Conservation (phyloP, 768 basidiomycete genomes). For the Auricularia cornea region DNA sequence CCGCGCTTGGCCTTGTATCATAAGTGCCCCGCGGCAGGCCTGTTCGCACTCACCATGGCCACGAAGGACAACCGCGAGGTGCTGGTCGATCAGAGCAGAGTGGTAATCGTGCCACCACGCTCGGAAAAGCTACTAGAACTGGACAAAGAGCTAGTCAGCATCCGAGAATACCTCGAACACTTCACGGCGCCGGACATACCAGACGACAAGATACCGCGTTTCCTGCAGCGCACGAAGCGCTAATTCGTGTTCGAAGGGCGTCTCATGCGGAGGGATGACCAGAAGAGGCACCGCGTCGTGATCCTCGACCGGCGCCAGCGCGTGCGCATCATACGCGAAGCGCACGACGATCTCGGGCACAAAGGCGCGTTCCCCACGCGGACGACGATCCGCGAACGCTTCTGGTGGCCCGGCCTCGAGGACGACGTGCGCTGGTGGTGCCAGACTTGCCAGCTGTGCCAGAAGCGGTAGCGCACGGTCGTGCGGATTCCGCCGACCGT, state of each 20-base stretch:
- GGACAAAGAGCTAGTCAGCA: too few relatives aligned
- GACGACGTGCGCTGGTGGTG: constrained; percentile 15
- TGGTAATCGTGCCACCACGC: too few relatives aligned
- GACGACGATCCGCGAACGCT: constrained; percentile 7
- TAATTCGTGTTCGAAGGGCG: too few relatives aligned
- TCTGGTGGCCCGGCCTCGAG: constrained; percentile 20
- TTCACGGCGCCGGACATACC: constrained; percentile 1
- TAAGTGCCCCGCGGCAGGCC: too few relatives aligned
- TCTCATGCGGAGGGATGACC: constrained; percentile 15
- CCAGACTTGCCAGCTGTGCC: constrained; percentile 31
- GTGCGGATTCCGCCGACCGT: constrained; percentile 16
- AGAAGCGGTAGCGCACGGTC: constrained; percentile 16
- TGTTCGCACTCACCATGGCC: too few relatives aligned
- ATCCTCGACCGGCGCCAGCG: constrained; percentile 17
- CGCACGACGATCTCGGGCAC: too few relatives aligned
- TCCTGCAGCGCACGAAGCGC: constrained; percentile 4
- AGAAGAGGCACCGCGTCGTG: constrained; percentile 17
- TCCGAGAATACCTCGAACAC: neutral
- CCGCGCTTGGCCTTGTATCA: too few relatives aligned
- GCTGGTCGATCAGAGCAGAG: too few relatives aligned
- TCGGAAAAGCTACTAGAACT: too few relatives aligned
- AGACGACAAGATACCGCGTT: constrained; percentile 6
- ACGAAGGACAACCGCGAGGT: too few relatives aligned
- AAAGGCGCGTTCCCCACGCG: constrained; percentile 11
- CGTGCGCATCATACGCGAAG: too few relatives aligned